A percentile compares a stretch with the other conserved stretches of the same genome.
Evolutionary conservation across 2,329 filamentous ascomycete species (phyloP).

Genomic region (Gremmenia infestans): DNA sequence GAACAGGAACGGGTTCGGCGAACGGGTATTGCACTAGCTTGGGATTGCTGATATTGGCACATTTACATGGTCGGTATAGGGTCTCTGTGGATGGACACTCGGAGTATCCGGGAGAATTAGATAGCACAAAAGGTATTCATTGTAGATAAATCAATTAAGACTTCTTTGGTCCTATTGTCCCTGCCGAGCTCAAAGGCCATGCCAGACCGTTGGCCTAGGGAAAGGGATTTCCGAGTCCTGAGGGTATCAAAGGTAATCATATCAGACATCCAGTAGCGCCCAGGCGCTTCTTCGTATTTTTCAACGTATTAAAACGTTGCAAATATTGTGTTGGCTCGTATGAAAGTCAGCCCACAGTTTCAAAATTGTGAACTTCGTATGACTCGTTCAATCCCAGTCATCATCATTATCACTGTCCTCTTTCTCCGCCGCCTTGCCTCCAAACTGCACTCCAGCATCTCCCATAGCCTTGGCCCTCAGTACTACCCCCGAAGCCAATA

Average conservation of each 20-base stretch:
- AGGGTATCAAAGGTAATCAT: no score
- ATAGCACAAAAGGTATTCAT: background rate
- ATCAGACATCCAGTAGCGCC: no score
- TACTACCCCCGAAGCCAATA: constrained; percentile 47
- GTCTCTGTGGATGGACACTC: constrained; percentile 4
- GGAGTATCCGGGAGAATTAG: constrained; percentile 2
- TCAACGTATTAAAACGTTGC: background rate
- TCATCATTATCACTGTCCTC: constrained; percentile 42
- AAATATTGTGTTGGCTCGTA: background rate
- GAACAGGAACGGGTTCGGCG: no score
- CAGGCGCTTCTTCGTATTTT: no score
- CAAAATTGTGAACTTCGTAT: background rate
- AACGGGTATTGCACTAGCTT: no score
- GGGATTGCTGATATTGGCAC: no score
- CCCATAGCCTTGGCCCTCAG: constrained; percentile 45
- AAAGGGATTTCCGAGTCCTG: background rate
- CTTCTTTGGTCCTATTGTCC: background rate
- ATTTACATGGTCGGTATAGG: no score
- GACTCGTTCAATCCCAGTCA: constrained; percentile 40
- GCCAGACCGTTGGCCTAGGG: background rate
- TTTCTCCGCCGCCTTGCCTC: constrained; percentile 29
- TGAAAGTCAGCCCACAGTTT: background rate
- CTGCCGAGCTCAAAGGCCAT: background rate
- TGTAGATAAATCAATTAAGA: background rate
- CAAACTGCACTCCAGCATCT: constrained; percentile 36